Base-by-base conservation (phyloP, 441 rosid species). In the Erysimum pusillum region DNA sequence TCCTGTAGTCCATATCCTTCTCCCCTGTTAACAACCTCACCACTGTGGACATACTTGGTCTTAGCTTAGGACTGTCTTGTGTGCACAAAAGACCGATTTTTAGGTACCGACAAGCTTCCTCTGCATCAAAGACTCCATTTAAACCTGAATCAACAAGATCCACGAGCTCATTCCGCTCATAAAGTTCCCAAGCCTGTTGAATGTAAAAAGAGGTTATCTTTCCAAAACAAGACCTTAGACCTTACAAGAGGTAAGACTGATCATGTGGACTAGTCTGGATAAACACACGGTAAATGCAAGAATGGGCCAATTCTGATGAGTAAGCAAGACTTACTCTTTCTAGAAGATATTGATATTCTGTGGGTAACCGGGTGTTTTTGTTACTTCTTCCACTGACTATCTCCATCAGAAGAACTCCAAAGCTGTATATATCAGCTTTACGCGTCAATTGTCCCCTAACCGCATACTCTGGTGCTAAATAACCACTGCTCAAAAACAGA, bases 401-500 rank as follows among this genome's bases (percentile, higher is more conserved):
- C 84, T 95, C 99, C 80, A 88, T 75, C 12, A 95, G 85, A 63
- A 95, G 98, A 74, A 92, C 99, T 2, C 99, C 99, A 68, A 86
- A 95, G 79, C 99, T 86, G 77, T 95, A 95, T 53, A 93, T 75
- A 80, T 95, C 99, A 14, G 98, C 99, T 85, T 85, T 95, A 18
- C 92, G 84, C 2, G 98, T 95, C 83, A 95, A 63, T 28, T 86
- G 96, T 63, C 99, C 99, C 77, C 92, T 82, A 74, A 95, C 90
- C 9, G 99, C 99, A 78, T 95, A 95, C 81, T 95, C 99, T 13
- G 99, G 99, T 38, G 99, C 99, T 73, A 95, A 82, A 81, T 95
- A 95, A 71, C 99, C 99, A 85, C 99, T 95, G 75, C 69, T 35
- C 78, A 80, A 44, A 44, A 63, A 58, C 63, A 81, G 48, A 65